phyloP scores from a whole-genome alignment of 2,329 filamentous ascomycete genomes.

The Leptosphaerulina australis region DNA sequence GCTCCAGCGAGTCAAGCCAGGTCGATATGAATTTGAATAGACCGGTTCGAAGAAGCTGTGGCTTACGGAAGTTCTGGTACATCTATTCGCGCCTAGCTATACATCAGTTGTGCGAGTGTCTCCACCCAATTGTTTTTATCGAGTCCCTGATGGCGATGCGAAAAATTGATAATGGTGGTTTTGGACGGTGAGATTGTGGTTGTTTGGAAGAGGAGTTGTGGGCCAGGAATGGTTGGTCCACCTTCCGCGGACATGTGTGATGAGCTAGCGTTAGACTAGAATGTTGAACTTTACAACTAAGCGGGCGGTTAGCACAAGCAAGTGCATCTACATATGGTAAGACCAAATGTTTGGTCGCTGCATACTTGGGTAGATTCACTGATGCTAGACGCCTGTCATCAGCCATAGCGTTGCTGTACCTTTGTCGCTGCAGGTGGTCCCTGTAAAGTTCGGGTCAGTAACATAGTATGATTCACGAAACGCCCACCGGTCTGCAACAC shows the following conservation, averaged over 20 bases:
- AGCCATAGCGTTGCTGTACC: background rate
- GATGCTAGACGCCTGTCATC: conserved; percentile 1
- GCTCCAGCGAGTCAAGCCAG: conserved; percentile 4
- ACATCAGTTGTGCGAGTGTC: background rate
- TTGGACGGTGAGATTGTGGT: background rate
- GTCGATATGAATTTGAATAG: conserved; percentile 4
- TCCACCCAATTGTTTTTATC: background rate
- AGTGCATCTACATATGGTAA: conserved; percentile 10
- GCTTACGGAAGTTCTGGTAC: background rate
- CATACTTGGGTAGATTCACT: background rate
- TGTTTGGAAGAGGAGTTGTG: conserved; percentile 2
- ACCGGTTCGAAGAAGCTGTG: conserved; percentile 7
- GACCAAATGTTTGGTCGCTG: background rate
- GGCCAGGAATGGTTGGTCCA: conserved; percentile 8
- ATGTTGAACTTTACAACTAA: conserved; percentile 9
- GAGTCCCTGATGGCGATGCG: background rate
- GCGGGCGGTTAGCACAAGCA: conserved; percentile 8
- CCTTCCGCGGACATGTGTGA: background rate
- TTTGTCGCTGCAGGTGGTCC: background rate
- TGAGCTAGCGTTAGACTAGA: conserved; percentile 5
- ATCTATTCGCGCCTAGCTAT: background rate
- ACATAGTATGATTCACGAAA: conserved; percentile 1
- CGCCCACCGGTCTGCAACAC: conserved; percentile 1
- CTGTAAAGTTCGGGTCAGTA: conserved; percentile 2
- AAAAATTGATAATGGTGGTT: background rate